Evolutionary conservation across 208 protist species (phyloP), one percentile per base, ranked within the genome.

Genomic region (Trypanosoma platydactyli): DNA sequence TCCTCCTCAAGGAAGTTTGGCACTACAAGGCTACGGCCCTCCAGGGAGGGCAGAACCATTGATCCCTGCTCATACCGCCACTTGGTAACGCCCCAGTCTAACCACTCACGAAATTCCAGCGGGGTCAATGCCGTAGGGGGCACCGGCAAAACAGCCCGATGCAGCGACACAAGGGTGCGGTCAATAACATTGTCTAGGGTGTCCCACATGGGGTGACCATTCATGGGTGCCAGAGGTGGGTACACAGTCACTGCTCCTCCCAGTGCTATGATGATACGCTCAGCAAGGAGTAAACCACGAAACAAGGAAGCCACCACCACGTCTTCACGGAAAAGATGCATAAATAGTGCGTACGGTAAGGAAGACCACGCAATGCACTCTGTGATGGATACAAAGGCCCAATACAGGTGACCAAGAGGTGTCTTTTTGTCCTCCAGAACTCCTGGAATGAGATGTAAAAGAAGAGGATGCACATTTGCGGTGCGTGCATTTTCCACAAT

Each of bases 301-400:
- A 99, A 99, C 1, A 99, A 82, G 5, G 89, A 88, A 1, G 97
- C 96, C 3, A 99, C 89, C n/a, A 99, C 92, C 7, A 99, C 75
- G 79, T 99, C 98, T 66, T 95, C 84, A 51, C 89, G 86, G 67
- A 96, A 97, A 54, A 97, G 72, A 40, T 82, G 80, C 12, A 84
- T 81, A 76, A 92, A 97, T 16, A 84, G 70, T 18, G 80, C 24
- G 20, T 87, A 78, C 15, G 91, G 87, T 16, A 98, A 72, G 4
- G 95, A 84, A 41, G 92, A 98, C 98, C 98, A 99, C 22, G 98
- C 98, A 57, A 99, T 99, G 24, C 97, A 98, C 76, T 99, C 99
- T 0, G 97, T 99, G 42, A 99, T 90, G 16, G 96, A 96, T 7
- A 98, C 98, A 65, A 99, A 99, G 56, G 99, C 99, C 98, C 98